Evolutionary conservation across 345 rosid species (phyloP).

Genomic region (Syzygium oleosum): DNA sequence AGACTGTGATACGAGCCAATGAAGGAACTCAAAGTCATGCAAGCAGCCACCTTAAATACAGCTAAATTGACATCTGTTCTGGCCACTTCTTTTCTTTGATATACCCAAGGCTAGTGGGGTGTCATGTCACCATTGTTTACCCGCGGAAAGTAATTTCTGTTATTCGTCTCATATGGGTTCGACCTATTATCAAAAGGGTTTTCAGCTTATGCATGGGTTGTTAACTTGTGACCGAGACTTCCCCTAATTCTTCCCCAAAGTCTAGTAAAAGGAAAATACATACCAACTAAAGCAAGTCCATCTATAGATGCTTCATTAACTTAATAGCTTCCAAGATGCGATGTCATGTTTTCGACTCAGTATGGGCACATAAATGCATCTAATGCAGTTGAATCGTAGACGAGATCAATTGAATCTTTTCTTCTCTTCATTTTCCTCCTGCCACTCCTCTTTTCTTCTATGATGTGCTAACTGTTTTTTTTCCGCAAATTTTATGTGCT

Average conservation of each 20-base stretch:
- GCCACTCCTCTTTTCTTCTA: neutral
- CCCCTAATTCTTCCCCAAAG: neutral
- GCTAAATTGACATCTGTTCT: neutral
- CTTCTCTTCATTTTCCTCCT: neutral
- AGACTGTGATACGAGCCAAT: neutral
- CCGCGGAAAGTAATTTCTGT: neutral
- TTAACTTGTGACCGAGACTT: neutral
- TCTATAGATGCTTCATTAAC: neutral
- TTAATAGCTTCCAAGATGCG: neutral
- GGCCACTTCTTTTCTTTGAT: neutral
- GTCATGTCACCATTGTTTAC: neutral
- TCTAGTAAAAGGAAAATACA: neutral
- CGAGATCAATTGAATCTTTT: neutral
- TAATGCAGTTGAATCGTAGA: neutral
- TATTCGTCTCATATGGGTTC: neutral
- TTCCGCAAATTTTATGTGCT: neutral
- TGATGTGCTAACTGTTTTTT: neutral
- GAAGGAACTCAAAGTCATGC: neutral
- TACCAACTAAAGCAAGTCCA: neutral
- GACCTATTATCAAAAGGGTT: neutral
- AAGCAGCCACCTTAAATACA: neutral
- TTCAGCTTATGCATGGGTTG: neutral
- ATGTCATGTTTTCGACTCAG: neutral
- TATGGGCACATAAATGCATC: neutral
- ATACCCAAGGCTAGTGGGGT: neutral